Evolutionary conservation across 177 flowering plant species (phyloP), one percentile per base, ranked within the genome.

Genomic region (Viscum album): DNA sequence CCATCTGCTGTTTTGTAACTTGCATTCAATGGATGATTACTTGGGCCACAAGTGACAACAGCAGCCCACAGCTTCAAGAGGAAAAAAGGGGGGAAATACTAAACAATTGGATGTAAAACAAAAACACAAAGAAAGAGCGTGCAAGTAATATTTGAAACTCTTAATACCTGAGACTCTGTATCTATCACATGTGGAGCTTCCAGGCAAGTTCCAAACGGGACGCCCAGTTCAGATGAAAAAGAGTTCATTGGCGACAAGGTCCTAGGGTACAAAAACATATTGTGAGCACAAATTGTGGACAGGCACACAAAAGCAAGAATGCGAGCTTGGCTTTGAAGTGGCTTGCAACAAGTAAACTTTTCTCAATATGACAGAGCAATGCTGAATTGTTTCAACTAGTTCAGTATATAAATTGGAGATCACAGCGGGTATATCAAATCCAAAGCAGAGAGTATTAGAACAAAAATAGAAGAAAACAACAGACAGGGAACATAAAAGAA

Each of bases 181-280:
- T 95, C 88, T 72, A 95, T 88, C 59, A 95, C 94, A 84, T 95
- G 99, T 67, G 96, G 97, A 78, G 99, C 97, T 80, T 95, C 99
- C 79, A 95, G 80, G 72, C 82, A 84, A 72, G 93, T 84, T 66
- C 88, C 96, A 84, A 95, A 95, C 72, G 85, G 88, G 76, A 88
- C 85, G 37, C 97, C 99, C 77, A 95, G 96, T 80, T 95, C 99
- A 71, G 97, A 88, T 64, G 96, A 84, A 76, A 95, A 92, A 31
- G 99, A 88, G 66, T 68, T 75, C 90, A 90, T 78, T 31, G 99
- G 99, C 56, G 99, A 92, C 45, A 95, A 80, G 2, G 99, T 95
- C 83, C 98, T 93, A 77, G 15, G 70, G 56, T 66, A 41, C 45
- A 66, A 75, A 47, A 75, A 70, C 28, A 67, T 24, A 68, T 43